Percentiles rank a stretch among this genome's conserved stretches.
These are phyloP conservation scores for Kluyveromyces nonfermentans DNA, from an alignment of 805 yeast species.

Conservation along the genomic window DNA sequence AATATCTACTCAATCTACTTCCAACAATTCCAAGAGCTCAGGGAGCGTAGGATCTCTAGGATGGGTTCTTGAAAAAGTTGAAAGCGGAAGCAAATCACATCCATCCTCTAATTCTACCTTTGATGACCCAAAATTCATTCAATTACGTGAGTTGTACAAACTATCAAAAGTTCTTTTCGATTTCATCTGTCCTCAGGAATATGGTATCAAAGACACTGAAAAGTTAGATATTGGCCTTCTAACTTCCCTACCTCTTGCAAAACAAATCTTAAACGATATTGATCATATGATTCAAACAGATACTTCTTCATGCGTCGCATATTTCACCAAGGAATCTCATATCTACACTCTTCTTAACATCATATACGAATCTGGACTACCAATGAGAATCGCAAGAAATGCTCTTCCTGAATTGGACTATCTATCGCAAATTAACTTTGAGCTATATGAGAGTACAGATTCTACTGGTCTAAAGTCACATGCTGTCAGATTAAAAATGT, in stretches of 20 bases:
- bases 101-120: constrained; percentile 37
- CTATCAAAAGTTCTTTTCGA: constrained; percentile 90
- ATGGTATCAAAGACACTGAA: constrained; percentile 92
- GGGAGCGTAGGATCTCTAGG: constrained; percentile 57
- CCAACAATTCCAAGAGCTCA: constrained; percentile 8
- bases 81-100: constrained; percentile 17
- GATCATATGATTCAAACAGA: constrained; percentile 69
- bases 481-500: constrained; percentile 80
- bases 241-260: constrained; percentile 89
- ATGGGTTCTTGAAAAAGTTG: constrained; percentile 50
- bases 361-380: constrained; percentile 82
- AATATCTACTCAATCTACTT: constrained; percentile 9
- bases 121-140: constrained; percentile 70
- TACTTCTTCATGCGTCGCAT: constrained; percentile 75
- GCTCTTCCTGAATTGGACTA: constrained; percentile 95
- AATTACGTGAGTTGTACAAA: constrained; percentile 79
- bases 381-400: constrained; percentile 91
- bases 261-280: constrained; percentile 74
- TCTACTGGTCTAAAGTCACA: constrained; percentile 67
- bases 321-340: constrained; percentile 95
- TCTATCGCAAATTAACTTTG: constrained; percentile 88
- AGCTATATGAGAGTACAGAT: constrained; percentile 76
- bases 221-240: constrained; percentile 91
- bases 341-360: constrained; percentile 89
- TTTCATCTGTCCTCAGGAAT: constrained; percentile 97